Conservation (phyloP, 768 basidiomycete species). For the Candolleomyces eurysporus region DNA sequence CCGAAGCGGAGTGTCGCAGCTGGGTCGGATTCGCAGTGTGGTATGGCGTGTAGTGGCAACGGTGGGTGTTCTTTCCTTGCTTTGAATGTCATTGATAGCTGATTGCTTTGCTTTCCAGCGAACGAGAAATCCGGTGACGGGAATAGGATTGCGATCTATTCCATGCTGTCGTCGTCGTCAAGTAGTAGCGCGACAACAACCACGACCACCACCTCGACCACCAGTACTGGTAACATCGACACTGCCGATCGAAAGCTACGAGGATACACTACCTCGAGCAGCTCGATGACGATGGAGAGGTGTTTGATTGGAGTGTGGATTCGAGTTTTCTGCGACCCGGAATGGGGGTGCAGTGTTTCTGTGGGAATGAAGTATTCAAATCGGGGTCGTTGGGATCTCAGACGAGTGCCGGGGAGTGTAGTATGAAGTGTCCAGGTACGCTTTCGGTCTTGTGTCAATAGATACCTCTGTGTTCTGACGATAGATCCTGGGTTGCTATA, state of each 20-base stretch:
- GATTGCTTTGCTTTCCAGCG: too few species aligned
- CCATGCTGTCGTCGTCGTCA: conserved; percentile 4
- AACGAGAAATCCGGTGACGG: conserved; percentile 29
- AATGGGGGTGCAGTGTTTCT: conserved; percentile 33
- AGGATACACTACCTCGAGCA: background rate
- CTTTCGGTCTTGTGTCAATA: too few species aligned
- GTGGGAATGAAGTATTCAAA: conserved; percentile 16
- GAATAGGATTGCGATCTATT: conserved; percentile 25
- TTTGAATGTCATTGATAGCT: conserved; percentile 3
- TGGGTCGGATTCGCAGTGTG: too few species aligned
- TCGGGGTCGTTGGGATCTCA: too few species aligned
- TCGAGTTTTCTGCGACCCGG: conserved; percentile 31
- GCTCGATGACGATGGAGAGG: conserved; percentile 25
- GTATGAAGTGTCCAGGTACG: too few species aligned
- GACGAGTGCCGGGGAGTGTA: too few species aligned
- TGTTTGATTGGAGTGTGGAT: conserved; percentile 26
- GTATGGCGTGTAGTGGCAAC: conserved; percentile 28
- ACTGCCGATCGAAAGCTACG: background rate
- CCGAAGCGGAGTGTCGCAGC: conserved; percentile 21
- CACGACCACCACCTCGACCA: too few species aligned
- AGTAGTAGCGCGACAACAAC: too few species aligned
- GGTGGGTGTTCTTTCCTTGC: conserved; percentile 15
- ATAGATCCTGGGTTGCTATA: too few species aligned
- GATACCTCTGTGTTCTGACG: too few species aligned
- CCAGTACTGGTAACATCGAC: conserved; percentile 31